Percentiles rank a stretch among this genome's conserved stretches.
phyloP scores from a whole-genome alignment of 306 rosid genomes.

The Cucumis melo region DNA sequence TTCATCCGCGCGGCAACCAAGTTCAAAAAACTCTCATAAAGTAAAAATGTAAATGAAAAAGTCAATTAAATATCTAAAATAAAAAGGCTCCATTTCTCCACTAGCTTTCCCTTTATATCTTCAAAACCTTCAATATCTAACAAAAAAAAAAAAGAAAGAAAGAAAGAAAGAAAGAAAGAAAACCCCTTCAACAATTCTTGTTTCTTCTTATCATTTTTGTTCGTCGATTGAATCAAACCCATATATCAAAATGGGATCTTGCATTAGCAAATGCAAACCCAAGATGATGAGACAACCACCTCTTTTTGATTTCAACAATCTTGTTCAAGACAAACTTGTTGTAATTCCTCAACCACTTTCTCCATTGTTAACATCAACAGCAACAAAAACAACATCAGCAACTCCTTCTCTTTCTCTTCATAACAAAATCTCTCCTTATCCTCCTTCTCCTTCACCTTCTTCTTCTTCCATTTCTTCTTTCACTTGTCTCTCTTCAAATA shows the following conservation, averaged over 20 bases:
- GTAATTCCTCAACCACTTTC: conserved; percentile 25
- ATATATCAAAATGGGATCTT: conserved; percentile 52
- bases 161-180: no score
- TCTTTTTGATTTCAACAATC: neutral
- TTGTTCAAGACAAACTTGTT: conserved; percentile 35
- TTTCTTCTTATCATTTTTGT: neutral
- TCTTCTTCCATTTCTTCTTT: conserved; percentile 38
- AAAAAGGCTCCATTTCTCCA: neutral
- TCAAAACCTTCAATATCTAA: conserved; percentile 6
- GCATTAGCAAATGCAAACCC: conserved; percentile 89
- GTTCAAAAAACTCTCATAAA: conserved; percentile 39
- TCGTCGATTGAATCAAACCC: neutral
- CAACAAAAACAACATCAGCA: neutral
- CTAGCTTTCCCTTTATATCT: conserved; percentile 17
- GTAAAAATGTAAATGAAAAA: conserved; percentile 5
- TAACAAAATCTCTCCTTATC: conserved; percentile 36
- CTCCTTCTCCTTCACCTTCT: conserved; percentile 49
- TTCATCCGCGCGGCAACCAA: conserved; percentile 58
- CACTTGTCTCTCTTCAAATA: conserved; percentile 25
- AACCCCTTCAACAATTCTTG: neutral
- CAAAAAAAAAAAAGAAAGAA: no score
- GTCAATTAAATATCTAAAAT: conserved; percentile 26
- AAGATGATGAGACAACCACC: neutral
- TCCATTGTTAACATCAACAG: conserved; percentile 7
- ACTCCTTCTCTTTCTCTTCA: conserved; percentile 3